Base-by-base conservation (phyloP, 345 rosid species). In the Mangifera indica region DNA sequence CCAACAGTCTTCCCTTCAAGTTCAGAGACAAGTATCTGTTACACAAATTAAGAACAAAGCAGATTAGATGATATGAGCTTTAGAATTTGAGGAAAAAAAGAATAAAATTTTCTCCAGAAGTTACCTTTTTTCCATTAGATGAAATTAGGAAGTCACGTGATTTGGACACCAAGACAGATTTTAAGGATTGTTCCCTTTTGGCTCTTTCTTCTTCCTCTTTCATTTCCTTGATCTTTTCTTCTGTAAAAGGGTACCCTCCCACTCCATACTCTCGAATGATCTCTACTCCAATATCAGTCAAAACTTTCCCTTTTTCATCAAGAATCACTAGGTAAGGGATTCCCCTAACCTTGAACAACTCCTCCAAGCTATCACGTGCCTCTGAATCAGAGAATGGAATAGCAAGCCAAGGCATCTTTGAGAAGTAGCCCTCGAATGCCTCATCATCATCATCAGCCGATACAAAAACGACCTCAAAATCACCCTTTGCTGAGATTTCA, bases 321-420 rank as follows among this genome's bases (percentile, higher is more conserved):
- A 93, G 78, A 57, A 93, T 66, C 71, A 91, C 95, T 7, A 93
- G 83, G 74, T 83, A 77, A 42, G 98, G 97, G 34, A 93, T 87
- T 21, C 95, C 97, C 62, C 63, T 78, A 25, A 91, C 92, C 74
- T 84, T 79, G 73, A 89, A 93, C 67, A 82, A 11, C 66, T 67
- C 63, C 54, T 88, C 79, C 76, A 93, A 77, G 72, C 68, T 71
- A 17, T 76, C 79, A 22, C 93, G 87, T 0, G 82, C 84, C 24
- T 79, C 88, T 0, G 87, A 83, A 67, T 93, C 91, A 26, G 89
- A 79, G 62, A 86, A 93, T 0, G 92, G 98, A 34, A 93, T 80
- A 6, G 97, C 92, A 24, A 91, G 93, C 97, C 98, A 93, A 0
- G 97, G 92, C 98, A 93, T 91, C 79, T 84, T 84, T 11, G 87